phyloP scores from a whole-genome alignment of 768 basidiomycete genomes.

The Suillus occidentalis region DNA sequence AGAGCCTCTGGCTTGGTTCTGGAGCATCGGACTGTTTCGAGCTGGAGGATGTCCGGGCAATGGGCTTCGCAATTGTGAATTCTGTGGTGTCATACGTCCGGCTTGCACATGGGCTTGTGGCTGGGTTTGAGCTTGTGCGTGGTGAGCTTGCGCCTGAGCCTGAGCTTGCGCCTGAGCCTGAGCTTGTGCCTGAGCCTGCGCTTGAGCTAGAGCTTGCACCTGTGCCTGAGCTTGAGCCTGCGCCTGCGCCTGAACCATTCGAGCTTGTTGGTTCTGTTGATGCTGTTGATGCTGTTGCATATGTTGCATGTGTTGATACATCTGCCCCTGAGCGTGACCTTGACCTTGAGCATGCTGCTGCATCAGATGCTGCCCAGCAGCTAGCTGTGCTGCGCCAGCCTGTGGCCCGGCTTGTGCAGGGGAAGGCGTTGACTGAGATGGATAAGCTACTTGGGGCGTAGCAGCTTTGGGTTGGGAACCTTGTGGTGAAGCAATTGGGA shows the following conservation, averaged over 20 bases:
- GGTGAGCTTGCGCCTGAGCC: conserved; percentile 2
- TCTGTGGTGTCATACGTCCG: conserved; percentile 28
- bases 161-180: conserved; percentile 12
- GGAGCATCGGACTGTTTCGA: conserved; percentile 39
- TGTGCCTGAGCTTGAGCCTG: conserved; percentile 6
- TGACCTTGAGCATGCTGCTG: conserved; percentile 21
- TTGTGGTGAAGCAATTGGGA: conserved; percentile 25
- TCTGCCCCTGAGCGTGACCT: conserved; percentile 15
- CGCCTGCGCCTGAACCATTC: conserved; percentile 16
- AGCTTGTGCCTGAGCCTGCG: conserved; percentile 18
- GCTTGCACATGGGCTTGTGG: conserved; percentile 11
- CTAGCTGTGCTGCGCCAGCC: conserved; percentile 17
- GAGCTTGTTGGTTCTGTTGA: conserved; percentile 13
- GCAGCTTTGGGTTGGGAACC: conserved; percentile 27
- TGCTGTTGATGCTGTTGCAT: background rate
- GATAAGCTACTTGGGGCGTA: conserved; percentile 29
- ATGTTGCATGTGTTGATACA: conserved; percentile 16
- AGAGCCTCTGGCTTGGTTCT: conserved; percentile 33
- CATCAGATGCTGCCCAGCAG: conserved; percentile 11
- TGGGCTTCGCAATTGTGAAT: conserved; percentile 18
- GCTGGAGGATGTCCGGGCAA: conserved; percentile 14
- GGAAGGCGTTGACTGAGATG: conserved; percentile 18
- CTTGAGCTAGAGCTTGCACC: background rate
- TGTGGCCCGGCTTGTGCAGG: conserved; percentile 24
- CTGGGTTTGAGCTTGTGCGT: conserved; percentile 19